Percentiles rank a stretch among this genome's conserved stretches.
phyloP scores from a whole-genome alignment of 257 asterid species.

The Solanum phureja region DNA sequence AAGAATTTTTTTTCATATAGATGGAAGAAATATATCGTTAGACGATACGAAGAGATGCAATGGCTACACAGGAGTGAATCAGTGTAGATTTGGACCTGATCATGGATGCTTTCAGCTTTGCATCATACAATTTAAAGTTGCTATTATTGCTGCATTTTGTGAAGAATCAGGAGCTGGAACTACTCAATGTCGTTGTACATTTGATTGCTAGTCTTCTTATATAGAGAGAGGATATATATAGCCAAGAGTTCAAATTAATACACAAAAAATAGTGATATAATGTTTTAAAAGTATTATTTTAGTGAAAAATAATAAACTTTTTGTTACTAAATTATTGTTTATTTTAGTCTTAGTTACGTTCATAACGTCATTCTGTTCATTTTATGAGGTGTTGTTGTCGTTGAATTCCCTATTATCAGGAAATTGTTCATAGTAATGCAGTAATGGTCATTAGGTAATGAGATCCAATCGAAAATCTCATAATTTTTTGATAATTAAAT shows the following conservation, averaged over 20 bases:
- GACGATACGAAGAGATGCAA: not conserved
- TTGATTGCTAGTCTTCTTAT: not conserved
- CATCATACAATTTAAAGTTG: not conserved
- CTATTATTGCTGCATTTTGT: not conserved
- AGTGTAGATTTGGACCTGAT: slow-evolving; percentile 2
- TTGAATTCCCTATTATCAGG: not conserved
- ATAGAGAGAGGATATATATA: no score
- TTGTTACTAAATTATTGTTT: not conserved
- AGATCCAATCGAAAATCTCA: not conserved
- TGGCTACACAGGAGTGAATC: not conserved
- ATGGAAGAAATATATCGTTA: not conserved
- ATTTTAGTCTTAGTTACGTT: not conserved
- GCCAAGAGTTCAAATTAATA: not conserved
- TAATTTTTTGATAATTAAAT: not conserved
- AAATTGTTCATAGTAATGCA: not conserved
- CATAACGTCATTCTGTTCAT: not conserved
- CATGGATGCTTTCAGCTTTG: not conserved
- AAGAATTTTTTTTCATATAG: not conserved
- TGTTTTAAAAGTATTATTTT: not conserved
- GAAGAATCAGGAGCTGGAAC: not conserved
- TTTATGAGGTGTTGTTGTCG: not conserved
- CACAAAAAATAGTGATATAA: not conserved
- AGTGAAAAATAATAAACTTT: not conserved
- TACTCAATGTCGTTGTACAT: not conserved
- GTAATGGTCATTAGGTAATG: not conserved